Evolutionary conservation across 2,329 filamentous ascomycete genomes (phyloP), one percentile per base, ranked within the genome.

Genomic region (Cordyceps farinosa): DNA sequence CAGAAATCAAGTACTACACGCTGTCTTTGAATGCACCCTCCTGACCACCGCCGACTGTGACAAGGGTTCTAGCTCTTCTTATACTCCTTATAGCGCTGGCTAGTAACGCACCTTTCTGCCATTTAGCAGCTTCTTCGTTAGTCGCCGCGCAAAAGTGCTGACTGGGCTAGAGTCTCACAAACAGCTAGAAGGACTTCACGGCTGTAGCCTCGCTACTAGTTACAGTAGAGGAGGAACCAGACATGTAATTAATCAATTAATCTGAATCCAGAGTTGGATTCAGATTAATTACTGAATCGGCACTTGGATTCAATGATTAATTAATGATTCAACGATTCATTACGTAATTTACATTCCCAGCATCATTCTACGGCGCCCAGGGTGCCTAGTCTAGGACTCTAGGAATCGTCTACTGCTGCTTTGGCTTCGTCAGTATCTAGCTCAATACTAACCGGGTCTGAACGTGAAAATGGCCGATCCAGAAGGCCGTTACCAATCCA

Each of bases 361-460:
- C 30, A 51, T 34, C 29, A n/a, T 51, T 22, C 29, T 51, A 22
- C 48, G 34, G 30, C 34, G 48, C 48, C 48, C 29, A 51, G 30
- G 34, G 15, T 22, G 15, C 48, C 48, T 51, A 29, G 29, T 34
- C 29, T 22, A 51, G 30, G 29, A 51, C 29, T 34, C 48, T 51
- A 51, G 15, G 48, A 51, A 34, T 51, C 48, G 15, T 51, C 48
- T 10, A 51, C 48, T 51, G 48, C 30, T 51, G 29, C 30, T 36
- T 32, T 51, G 48, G 30, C 30, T 34, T 51, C 48, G 34, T 51
- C 48, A 51, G 48, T 51, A 51, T 51, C 48, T 51, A 51, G 48
- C 48, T 34, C 30, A 51, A 51, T 51, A 51, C 30, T 29, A 51
- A 51, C 22, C 48, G 48, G 30, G 15, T 34, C 48, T 51, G 48